Evolutionary conservation across 108 stramenopile genomes (phyloP).

Genomic region (Skeletonema costatum): DNA sequence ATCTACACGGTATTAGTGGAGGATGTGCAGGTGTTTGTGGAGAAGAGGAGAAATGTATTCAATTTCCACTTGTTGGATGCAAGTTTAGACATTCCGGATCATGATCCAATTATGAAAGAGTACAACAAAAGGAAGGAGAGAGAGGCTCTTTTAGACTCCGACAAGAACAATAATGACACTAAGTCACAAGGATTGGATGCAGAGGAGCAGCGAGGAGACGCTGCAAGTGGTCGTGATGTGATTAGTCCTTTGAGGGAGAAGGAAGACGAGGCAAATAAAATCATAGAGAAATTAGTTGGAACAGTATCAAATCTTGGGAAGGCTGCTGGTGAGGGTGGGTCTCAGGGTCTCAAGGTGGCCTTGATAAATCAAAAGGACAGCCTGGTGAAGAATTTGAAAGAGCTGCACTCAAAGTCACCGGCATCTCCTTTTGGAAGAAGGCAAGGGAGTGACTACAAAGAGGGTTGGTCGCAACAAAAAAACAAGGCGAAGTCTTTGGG

Average conservation of each 20-base stretch:
- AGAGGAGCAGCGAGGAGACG: slow-evolving; percentile 18
- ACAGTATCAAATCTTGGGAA: slow-evolving; percentile 46
- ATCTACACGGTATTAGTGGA: slow-evolving; percentile 41
- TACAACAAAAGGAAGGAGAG: slow-evolving; percentile 15
- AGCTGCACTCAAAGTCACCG: slow-evolving; percentile 12
- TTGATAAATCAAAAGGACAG: slow-evolving; percentile 34
- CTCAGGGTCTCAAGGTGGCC: slow-evolving; percentile 31
- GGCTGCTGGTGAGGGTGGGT: slow-evolving; percentile 41
- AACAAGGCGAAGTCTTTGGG: slow-evolving; percentile 23
- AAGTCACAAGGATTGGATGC: slow-evolving; percentile 15
- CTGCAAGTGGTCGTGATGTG: not conserved
- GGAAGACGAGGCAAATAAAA: slow-evolving; percentile 38
- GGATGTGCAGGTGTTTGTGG: slow-evolving; percentile 51
- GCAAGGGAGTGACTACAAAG: not conserved
- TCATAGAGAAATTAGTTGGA: slow-evolving; percentile 44
- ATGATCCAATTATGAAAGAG: slow-evolving; percentile 26
- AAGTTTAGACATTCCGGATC: slow-evolving; percentile 42
- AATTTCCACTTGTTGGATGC: slow-evolving; percentile 51
- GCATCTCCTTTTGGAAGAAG: not conserved
- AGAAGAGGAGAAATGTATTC: slow-evolving; percentile 45
- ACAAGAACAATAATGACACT: not conserved
- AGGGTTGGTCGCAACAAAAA: slow-evolving; percentile 3
- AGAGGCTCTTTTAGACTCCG: not conserved
- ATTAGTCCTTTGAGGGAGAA: slow-evolving; percentile 4
- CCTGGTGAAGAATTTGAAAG: slow-evolving; percentile 39